Evolutionary conservation across 2,329 filamentous ascomycete species (phyloP).

Genomic region (Clonostachys rhizophaga): DNA sequence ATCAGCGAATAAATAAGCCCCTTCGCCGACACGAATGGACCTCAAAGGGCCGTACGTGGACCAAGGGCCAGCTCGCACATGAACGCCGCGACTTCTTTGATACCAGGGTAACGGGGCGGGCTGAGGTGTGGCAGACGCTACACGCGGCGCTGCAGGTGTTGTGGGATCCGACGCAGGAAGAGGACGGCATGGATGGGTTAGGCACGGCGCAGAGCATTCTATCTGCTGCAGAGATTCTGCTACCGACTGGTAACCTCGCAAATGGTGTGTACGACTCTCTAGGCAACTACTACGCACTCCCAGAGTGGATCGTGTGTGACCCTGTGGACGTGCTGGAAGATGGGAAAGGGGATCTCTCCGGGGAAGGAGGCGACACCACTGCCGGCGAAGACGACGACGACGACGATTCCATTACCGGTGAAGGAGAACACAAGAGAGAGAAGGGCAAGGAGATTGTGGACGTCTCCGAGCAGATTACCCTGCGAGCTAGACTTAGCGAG

Average conservation of each 20-base stretch:
- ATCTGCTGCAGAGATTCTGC: constrained; percentile 69
- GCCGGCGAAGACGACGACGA: constrained; percentile 22
- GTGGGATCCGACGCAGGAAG: constrained; percentile 39
- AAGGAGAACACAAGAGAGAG: constrained; percentile 28
- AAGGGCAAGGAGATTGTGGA: constrained; percentile 55
- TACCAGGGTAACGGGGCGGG: constrained; percentile 72
- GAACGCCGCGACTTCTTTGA: constrained; percentile 87
- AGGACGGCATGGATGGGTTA: constrained; percentile 24
- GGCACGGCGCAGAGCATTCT: constrained; percentile 76
- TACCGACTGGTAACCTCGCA: constrained; percentile 68
- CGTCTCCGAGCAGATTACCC: constrained; percentile 47
- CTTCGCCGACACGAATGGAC: constrained; percentile 61
- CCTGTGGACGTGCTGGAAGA: constrained; percentile 48
- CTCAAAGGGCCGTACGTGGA: constrained; percentile 63
- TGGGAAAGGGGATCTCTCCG: constrained; percentile 25
- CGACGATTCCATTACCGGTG: constrained; percentile 24
- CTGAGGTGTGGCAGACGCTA: constrained; percentile 78
- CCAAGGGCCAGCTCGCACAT: constrained; percentile 58
- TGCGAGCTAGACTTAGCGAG: constrained; percentile 63
- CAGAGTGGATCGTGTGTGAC: constrained; percentile 64
- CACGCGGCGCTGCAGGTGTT: constrained; percentile 63
- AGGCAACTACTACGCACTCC: constrained; percentile 66
- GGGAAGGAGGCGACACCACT: constrained; percentile 24
- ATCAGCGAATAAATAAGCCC: constrained; percentile 67
- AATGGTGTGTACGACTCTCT: constrained; percentile 69